These are phyloP conservation scores for Nothophoma quercina DNA, from an alignment of 2,329 filamentous ascomycete species.

Conservation along the genomic window DNA sequence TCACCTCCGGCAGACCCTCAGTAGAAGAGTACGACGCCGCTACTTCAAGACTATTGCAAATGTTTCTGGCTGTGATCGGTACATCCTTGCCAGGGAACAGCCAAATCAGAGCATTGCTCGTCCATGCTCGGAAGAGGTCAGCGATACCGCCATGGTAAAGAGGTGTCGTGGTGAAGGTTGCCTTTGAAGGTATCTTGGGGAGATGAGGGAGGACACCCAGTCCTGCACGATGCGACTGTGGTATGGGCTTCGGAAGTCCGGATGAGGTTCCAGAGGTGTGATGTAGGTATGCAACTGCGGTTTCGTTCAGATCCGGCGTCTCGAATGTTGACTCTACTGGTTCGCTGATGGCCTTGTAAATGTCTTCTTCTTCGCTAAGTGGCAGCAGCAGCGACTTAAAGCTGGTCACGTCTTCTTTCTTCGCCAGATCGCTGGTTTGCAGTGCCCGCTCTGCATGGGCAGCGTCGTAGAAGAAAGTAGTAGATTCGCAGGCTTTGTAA, in stretches of 20 bases:
- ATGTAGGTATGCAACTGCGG: constrained; percentile 63
- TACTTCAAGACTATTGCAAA: constrained; percentile 57
- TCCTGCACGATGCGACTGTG: constrained; percentile 64
- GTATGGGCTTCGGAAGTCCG: constrained; percentile 69
- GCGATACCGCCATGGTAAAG: constrained; percentile 71
- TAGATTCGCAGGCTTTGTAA: constrained; percentile 56
- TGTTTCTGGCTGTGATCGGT: constrained; percentile 65
- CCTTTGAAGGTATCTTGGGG: constrained; percentile 39
- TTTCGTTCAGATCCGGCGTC: constrained; percentile 25
- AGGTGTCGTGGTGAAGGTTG: constrained; percentile 71
- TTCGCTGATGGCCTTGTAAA: constrained; percentile 32
- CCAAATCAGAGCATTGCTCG: constrained; percentile 66
- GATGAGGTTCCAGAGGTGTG: constrained; percentile 72
- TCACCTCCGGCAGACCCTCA: constrained; percentile 48
- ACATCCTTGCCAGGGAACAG: constrained; percentile 65
- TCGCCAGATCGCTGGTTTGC: constrained; percentile 30
- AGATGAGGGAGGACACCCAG: constrained; percentile 64
- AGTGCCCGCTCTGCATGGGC: constrained; percentile 45
- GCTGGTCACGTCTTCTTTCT: constrained; percentile 10
- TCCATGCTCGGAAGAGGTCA: constrained; percentile 69
- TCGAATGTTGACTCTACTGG: constrained; percentile 12
- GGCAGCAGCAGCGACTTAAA: constrained; percentile 26
- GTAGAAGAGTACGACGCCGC: constrained; percentile 37
- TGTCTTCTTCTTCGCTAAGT: constrained; percentile 27
- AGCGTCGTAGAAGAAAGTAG: constrained; percentile 57